phyloP scores from a whole-genome alignment of 2,329 filamentous ascomycete genomes.

The Fusarium liriodendri region DNA sequence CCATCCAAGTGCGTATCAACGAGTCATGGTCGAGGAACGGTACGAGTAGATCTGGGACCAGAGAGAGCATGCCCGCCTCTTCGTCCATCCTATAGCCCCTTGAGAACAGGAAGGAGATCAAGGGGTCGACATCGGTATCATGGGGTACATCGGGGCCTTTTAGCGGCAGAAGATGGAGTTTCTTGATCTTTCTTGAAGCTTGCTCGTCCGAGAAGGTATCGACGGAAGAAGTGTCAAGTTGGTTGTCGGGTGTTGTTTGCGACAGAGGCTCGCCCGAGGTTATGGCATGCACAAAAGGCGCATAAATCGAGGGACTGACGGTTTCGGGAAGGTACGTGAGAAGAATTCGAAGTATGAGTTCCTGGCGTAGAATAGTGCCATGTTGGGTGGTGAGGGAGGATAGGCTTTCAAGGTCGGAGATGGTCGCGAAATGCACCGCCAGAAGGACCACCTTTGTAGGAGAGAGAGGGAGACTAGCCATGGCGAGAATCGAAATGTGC shows the following conservation, averaged over 20 bases:
- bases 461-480: constrained; percentile 58
- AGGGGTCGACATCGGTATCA: constrained; percentile 62
- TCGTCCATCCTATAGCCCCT: constrained; percentile 76
- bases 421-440: constrained; percentile 75
- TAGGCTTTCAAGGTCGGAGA: constrained; percentile 72
- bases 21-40: constrained; percentile 74
- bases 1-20: constrained; percentile 74
- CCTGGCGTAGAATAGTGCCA: constrained; percentile 67
- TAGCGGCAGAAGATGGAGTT: constrained; percentile 72
- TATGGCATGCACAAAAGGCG: constrained; percentile 69
- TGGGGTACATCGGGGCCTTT: constrained; percentile 58
- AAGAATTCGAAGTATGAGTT: constrained; percentile 77
- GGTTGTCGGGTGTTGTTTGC: constrained; percentile 50
- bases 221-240: constrained; percentile 68
- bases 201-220: constrained; percentile 70
- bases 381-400: constrained; percentile 68
- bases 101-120: constrained; percentile 74
- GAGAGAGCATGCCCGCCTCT: constrained; percentile 77
- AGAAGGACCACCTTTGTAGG: constrained; percentile 78
- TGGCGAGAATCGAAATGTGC: constrained; percentile 15
- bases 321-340: constrained; percentile 83
- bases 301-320: constrained; percentile 70
- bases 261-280: constrained; percentile 58
- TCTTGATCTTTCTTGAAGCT: constrained; percentile 72
- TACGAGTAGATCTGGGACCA: constrained; percentile 73